Evolutionary conservation across 139 green algal species (phyloP), one percentile per base, ranked within the genome.

Genomic region (Desmodesmus armatus): DNA sequence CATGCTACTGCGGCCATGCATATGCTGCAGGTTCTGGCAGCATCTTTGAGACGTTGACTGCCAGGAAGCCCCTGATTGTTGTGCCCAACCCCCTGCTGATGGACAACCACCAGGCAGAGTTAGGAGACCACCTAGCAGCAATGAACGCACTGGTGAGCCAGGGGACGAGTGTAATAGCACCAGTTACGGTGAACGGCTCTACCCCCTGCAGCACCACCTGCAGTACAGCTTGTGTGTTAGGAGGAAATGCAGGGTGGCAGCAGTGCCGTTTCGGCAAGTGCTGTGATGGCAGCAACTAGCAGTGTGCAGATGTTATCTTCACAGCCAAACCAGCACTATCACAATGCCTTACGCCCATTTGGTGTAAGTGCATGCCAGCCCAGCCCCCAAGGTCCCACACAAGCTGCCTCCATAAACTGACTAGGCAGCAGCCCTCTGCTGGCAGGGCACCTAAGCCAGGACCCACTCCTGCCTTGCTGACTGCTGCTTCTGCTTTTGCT

Each of bases 71-170:
- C 11, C 73, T 97, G 6, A 89, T 98, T 31, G 95, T 93, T 53
- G 94, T 98, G 60, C 94, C 95, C 72, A 98, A 98, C 75, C 83
- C 92, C 3, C 49, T 91, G 40, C 88, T 98, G 35, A 98, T 98
- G 95, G 93, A 94, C 90, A 95, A 98, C 87, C 95, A 98, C 83
- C 95, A 98, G 88, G 92, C 84, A 49, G 88, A 96, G 84, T 87
- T 96, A 47, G 94, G 90, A 5, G 70, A 90, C 41, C 87, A 95
- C 76, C 88, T 98, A 47, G 90, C 91, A 53, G 63, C 35, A 23
- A 75, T 90, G 74, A 72, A 88, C 1, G 81, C 95, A 82, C 78
- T 93, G 84, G 69, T 92, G 53, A 77, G 89, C 29, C 62, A n/a
- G 2, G 13, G 19, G 41, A 4, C 27, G 3, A 35, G 25, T 39